Evolutionary conservation across 495 filamentous ascomycete species (phyloP).

Genomic region (Hypoxylon lienhwacheense): DNA sequence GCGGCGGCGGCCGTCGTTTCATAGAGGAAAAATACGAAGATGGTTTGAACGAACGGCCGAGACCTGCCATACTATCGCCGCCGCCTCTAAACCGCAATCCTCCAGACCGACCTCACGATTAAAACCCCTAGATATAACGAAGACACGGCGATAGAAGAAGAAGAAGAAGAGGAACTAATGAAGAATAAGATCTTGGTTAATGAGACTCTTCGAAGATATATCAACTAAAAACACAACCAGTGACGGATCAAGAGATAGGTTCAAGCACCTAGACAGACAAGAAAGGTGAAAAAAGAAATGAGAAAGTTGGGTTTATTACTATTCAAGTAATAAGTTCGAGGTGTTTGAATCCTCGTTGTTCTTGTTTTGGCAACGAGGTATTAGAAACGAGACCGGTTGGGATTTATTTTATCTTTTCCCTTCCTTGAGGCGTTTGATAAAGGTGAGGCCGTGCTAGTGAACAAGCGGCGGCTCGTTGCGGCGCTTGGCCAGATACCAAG

Average conservation of each 20-base stretch:
- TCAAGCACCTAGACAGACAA: neutral
- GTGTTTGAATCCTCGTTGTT: neutral
- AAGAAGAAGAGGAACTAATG: constrained; percentile 11
- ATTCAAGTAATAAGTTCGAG: neutral
- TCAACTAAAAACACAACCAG: too few relatives aligned
- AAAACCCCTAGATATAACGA: neutral
- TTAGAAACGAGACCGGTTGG: too few relatives aligned
- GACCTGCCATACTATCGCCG: constrained; percentile 37
- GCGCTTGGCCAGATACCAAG: constrained; percentile 15
- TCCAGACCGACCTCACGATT: constrained; percentile 6
- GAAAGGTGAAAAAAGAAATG: neutral
- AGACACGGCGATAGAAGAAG: too few relatives aligned
- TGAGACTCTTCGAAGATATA: constrained; percentile 3
- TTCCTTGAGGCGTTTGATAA: neutral
- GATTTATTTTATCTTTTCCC: neutral
- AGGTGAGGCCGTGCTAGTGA: constrained; percentile 9
- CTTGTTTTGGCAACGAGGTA: too few relatives aligned
- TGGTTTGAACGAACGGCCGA: constrained; percentile 45
- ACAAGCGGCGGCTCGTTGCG: constrained; percentile 14
- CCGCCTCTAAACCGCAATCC: constrained; percentile 3
- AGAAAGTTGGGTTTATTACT: neutral
- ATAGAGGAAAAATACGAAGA: constrained; percentile 42
- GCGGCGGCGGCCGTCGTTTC: constrained; percentile 38
- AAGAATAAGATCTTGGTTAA: constrained; percentile 8
- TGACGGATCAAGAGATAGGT: neutral